Evolutionary conservation across 2,329 filamentous ascomycete genomes (phyloP).

Genomic region (Penicillium sp.): DNA sequence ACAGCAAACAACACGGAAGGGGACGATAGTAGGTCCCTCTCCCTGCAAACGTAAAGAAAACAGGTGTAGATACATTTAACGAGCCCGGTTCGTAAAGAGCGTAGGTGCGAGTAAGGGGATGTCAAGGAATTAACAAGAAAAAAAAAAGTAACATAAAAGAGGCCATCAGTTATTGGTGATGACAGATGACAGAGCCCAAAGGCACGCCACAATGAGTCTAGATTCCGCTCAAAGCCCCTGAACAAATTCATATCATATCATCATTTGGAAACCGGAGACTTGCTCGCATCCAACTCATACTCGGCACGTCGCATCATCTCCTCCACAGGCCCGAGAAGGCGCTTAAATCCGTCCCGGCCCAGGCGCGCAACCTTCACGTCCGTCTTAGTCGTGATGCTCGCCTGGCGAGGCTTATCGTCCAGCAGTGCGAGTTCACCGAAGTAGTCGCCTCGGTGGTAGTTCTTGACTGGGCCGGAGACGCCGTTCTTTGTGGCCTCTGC

Average conservation of each 20-base stretch:
- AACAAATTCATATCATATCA: constrained; percentile 22
- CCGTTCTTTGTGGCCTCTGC: constrained; percentile 85
- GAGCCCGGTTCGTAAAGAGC: constrained; percentile 23
- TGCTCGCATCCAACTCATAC: constrained; percentile 39
- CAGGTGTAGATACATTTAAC: constrained; percentile 25
- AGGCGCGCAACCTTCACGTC: constrained; percentile 92
- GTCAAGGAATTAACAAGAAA: constrained; percentile 6
- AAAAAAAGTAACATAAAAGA: constrained; percentile 1
- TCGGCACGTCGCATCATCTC: constrained; percentile 80
- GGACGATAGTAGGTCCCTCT: constrained; percentile 23
- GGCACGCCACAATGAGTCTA: constrained; percentile 3
- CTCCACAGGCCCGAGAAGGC: constrained; percentile 88
- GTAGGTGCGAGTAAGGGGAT: constrained; percentile 11
- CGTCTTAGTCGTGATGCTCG: constrained; percentile 78
- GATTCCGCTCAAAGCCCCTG: not conserved
- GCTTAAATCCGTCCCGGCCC: constrained; percentile 92
- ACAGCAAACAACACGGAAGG: constrained; percentile 21
- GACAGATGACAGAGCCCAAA: not conserved
- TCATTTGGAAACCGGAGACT: constrained; percentile 27
- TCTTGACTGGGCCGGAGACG: constrained; percentile 68
- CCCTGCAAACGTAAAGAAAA: constrained; percentile 16
- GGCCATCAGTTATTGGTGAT: constrained; percentile 4
- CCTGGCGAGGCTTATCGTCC: constrained; percentile 90
- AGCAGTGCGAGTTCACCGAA: constrained; percentile 94
- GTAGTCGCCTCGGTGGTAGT: constrained; percentile 90